A percentile compares a stretch with the other conserved stretches of the same genome.
phyloP scores from a whole-genome alignment of 192 early-diverging fungal species.

The Backusella macrospora region DNA sequence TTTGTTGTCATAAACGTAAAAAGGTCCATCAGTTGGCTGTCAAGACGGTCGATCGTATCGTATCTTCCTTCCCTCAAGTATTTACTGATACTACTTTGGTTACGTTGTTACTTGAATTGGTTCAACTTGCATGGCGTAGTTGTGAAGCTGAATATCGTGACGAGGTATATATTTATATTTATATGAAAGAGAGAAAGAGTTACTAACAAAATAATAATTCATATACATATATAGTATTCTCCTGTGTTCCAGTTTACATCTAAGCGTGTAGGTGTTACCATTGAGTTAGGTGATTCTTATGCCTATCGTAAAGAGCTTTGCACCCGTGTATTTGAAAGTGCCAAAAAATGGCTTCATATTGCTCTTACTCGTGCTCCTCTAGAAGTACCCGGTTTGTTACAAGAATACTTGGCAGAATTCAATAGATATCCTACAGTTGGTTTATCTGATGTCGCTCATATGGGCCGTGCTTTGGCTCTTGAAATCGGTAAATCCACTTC shows the following conservation, averaged over 20 bases:
- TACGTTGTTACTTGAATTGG: slow-evolving; percentile 78
- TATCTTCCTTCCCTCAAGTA: slow-evolving; percentile 70
- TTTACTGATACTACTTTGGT: slow-evolving; percentile 76
- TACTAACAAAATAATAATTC: slow-evolving; percentile 1
- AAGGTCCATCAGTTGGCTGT: slow-evolving; percentile 69
- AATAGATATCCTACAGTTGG: slow-evolving; percentile 57
- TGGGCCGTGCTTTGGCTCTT: slow-evolving; percentile 73
- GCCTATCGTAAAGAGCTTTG: slow-evolving; percentile 71
- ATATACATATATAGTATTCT: slow-evolving; percentile 51
- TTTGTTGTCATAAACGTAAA: slow-evolving; percentile 67
- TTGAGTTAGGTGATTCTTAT: slow-evolving; percentile 75
- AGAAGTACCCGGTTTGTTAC: slow-evolving; percentile 69
- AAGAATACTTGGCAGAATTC: slow-evolving; percentile 69
- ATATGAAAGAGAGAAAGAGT: background rate
- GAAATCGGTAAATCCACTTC: slow-evolving; percentile 55
- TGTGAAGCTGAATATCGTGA: slow-evolving; percentile 78
- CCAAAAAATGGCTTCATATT: slow-evolving; percentile 68
- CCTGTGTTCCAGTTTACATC: slow-evolving; percentile 74
- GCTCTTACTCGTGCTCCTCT: slow-evolving; percentile 65
- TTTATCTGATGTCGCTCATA: slow-evolving; percentile 55
- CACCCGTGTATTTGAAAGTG: slow-evolving; percentile 58
- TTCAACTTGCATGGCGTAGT: slow-evolving; percentile 78
- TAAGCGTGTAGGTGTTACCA: slow-evolving; percentile 57
- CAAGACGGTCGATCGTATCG: slow-evolving; percentile 62
- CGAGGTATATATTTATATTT: slow-evolving; percentile 54